Base-by-base conservation (phyloP, 2,329 filamentous ascomycete genomes). In the Venturia pyrina region DNA sequence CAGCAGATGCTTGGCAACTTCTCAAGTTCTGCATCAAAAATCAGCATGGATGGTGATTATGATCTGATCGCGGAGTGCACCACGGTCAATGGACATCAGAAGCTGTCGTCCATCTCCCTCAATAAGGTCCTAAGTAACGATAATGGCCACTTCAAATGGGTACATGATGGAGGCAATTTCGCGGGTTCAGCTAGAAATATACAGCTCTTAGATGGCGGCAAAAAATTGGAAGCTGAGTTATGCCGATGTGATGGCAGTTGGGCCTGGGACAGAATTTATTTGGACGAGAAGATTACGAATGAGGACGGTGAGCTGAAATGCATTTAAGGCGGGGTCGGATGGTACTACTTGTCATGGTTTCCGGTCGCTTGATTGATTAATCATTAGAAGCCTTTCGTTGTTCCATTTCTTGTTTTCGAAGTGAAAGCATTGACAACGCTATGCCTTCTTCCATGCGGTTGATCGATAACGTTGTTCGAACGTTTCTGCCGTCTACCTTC, bases 201-300 rank as follows among this genome's bases (percentile, higher is more conserved):
- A 34, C 32, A 53, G 24, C 56, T 67, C 3, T 21, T 57, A 13
- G 61, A 66, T 28, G 32, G 37, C 11, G 66, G 66, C 11, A 46
- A 53, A 24, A 43, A 59, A 13, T 43, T 67, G 21, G 62, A 61
- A 17, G 66, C 62, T 24, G 62, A 65, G 40, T 32, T 67, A 21
- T 15, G 62, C 17, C 17, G 43, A 28, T 28, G 46, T 56, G 44
- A 65, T 24, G 66, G 66, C 4, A 59, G 5, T 15, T 67, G 66
- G 66, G 28, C n/a, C 17, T 32, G 44, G 40, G 50, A 46, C 11
- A 60, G 37, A 10, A 48, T 67, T 15, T 15, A 37, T 13, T 28
- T 67, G 21, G 66, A 67, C 50, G 66, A 65, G 48, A 65, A 40
- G 34, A 66, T 67, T 24, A 53, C 28, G 48, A 67, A 67, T 32